Evolutionary conservation across 257 asterid genomes (phyloP).

Genomic region (Primulina huaijiensis): DNA sequence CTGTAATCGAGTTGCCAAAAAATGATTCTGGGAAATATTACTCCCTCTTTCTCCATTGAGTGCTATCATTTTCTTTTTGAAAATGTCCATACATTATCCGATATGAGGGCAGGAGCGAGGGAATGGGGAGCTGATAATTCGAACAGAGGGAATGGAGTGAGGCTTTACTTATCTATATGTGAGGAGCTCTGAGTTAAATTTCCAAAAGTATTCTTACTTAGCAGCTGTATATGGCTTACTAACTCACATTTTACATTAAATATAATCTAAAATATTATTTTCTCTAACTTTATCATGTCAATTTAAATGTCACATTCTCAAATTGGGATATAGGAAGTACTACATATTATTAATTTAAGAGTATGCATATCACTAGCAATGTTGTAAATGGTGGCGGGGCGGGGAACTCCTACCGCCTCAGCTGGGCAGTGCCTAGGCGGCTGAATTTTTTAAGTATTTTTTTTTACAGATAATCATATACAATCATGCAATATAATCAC

Average conservation of each 20-base stretch:
- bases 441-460: no score
- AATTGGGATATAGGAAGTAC: not conserved
- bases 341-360: constrained; percentile 10
- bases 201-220: not conserved
- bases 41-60: not conserved
- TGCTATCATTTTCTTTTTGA: not conserved
- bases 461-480: no score
- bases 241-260: not conserved
- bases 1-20: not conserved
- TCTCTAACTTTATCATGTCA: not conserved
- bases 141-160: not conserved
- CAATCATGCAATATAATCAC: no score
- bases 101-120: not conserved
- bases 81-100: not conserved
- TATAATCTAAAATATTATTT: no score
- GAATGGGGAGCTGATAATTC: not conserved
- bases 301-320: not conserved
- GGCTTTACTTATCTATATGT: not conserved
- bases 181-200: not conserved
- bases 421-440: no score
- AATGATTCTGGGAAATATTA: not conserved
- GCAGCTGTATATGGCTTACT: not conserved
- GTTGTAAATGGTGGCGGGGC: no score
- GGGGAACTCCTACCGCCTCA: no score
- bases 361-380: not conserved